These are phyloP conservation scores for Kodamaea fungicola DNA, from an alignment of 1,139 yeast species.

Conservation along the genomic window DNA sequence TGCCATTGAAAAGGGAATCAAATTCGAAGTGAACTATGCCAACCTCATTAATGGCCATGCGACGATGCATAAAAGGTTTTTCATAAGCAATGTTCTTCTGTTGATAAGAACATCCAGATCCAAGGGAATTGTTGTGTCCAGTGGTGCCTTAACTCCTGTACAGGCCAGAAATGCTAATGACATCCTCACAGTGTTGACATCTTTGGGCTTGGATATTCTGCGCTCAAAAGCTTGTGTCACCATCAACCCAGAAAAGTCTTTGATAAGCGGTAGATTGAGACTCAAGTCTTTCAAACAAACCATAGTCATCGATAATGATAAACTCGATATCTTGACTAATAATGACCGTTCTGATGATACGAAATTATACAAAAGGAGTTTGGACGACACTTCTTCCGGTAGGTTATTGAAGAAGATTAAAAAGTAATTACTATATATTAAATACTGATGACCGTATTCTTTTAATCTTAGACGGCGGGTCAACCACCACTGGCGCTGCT, in stretches of 20 bases:
- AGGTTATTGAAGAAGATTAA: constrained; percentile 23
- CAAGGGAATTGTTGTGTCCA: constrained; percentile 72
- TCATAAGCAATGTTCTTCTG: constrained; percentile 69
- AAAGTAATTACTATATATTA: constrained; percentile 11
- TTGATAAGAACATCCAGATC: constrained; percentile 80
- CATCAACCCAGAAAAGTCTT: constrained; percentile 57
- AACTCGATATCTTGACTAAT: constrained; percentile 17
- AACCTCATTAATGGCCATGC: constrained; percentile 42
- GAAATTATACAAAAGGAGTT: constrained; percentile 21
- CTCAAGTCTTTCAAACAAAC: constrained; percentile 69
- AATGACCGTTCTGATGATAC: constrained; percentile 8
- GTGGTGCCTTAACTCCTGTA: constrained; percentile 64
- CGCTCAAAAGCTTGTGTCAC: constrained; percentile 60
- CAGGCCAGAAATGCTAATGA: constrained; percentile 68
- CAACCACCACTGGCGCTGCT: constrained; percentile 6
- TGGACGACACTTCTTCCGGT: constrained; percentile 24
- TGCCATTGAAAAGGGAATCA: constrained; percentile 78
- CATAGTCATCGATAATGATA: constrained; percentile 43
- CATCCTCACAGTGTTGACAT: constrained; percentile 58
- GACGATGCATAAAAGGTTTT: constrained; percentile 46
- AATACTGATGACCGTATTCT: constrained; percentile 32
- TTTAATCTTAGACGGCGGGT: constrained; percentile 15
- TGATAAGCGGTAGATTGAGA: constrained; percentile 71
- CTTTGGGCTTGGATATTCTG: constrained; percentile 67
- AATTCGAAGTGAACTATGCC: constrained; percentile 74